Conservation (phyloP, 163 green algal genomes). For the Chlorella variabilis region DNA sequence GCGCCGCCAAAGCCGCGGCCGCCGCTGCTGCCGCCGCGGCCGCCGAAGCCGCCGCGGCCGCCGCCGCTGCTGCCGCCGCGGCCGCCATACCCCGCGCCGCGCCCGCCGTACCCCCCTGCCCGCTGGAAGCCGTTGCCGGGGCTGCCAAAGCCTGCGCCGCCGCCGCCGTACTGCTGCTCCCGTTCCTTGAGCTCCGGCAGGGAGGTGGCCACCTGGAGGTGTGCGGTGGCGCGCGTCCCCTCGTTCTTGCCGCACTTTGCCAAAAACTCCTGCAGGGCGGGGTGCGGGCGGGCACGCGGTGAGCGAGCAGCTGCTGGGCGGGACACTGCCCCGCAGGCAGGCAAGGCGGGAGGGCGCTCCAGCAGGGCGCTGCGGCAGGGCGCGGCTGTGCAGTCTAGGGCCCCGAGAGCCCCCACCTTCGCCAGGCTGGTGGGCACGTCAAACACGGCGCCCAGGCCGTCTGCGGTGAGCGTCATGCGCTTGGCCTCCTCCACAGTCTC, state of each 20-base stretch:
- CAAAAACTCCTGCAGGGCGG: conserved; percentile 45
- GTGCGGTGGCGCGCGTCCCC: conserved; percentile 5
- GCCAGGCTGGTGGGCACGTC: conserved; percentile 84
- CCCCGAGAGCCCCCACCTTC: conserved; percentile 47
- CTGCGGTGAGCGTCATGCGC: conserved; percentile 85
- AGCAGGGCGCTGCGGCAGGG: no score
- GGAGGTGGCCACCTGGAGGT: conserved; percentile 50
- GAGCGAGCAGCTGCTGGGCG: no score
- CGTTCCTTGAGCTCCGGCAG: conserved; percentile 53
- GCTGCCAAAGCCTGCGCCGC: conserved; percentile 30
- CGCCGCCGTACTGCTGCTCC: not conserved
- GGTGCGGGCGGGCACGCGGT: no score
- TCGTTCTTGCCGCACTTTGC: conserved; percentile 47
- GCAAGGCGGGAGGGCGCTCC: no score
- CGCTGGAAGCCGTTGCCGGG: conserved; percentile 11
- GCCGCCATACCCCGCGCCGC: conserved; percentile 47
- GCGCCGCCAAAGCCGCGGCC: conserved; percentile 27
- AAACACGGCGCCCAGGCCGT: conserved; percentile 90
- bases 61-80: conserved; percentile 29
- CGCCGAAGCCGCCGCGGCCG: conserved; percentile 44
- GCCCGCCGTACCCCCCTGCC: conserved; percentile 32
- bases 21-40: conserved; percentile 44
- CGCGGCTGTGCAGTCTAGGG: no score
- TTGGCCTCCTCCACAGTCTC: conserved; percentile 74
- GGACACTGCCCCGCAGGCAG: no score